Evolutionary conservation across 805 yeast genomes (phyloP).

Genomic region (Schwanniomyces polymorphus): DNA sequence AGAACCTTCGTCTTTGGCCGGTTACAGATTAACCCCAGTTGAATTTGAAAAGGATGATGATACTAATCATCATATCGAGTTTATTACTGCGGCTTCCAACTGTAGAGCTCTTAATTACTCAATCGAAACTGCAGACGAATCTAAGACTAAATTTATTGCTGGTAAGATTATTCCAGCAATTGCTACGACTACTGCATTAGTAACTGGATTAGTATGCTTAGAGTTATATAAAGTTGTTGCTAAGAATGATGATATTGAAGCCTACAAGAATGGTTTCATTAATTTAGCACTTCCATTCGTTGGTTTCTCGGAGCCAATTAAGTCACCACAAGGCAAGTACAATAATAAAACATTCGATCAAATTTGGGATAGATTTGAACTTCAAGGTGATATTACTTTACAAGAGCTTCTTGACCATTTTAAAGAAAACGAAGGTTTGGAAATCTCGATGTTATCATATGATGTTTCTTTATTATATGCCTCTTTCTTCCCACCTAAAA

Average conservation of each 20-base stretch:
- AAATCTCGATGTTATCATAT: conserved; percentile 86
- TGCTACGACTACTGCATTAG: conserved; percentile 98
- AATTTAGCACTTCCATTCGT: conserved; percentile 93
- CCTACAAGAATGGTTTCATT: conserved; percentile 88
- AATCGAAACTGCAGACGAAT: conserved; percentile 84
- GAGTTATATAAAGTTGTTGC: conserved; percentile 91
- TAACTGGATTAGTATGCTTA: conserved; percentile 89
- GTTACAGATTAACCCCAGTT: conserved; percentile 82
- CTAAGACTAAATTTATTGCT: conserved; percentile 94
- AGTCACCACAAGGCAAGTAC: conserved; percentile 79
- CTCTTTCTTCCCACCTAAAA: conserved; percentile 89
- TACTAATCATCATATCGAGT: conserved; percentile 92
- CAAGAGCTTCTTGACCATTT: conserved; percentile 73
- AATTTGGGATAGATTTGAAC: conserved; percentile 94
- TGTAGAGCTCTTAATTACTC: conserved; percentile 91
- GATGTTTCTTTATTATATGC: conserved; percentile 91
- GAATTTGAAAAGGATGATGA: conserved; percentile 99
- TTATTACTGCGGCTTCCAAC: conserved; percentile 93
- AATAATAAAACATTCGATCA: conserved; percentile 77
- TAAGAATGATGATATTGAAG: conserved; percentile 70
- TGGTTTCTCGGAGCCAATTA: conserved; percentile 95
- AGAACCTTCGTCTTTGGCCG: conserved; percentile 83
- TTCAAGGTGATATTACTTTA: conserved; percentile 74
- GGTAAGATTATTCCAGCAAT: conserved; percentile 98
- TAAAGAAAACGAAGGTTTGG: conserved; percentile 79